Evolutionary conservation across 192 early-diverging fungal genomes (phyloP), one percentile per base, ranked within the genome.

Genomic region (Lunasporangiospora selenospora): DNA sequence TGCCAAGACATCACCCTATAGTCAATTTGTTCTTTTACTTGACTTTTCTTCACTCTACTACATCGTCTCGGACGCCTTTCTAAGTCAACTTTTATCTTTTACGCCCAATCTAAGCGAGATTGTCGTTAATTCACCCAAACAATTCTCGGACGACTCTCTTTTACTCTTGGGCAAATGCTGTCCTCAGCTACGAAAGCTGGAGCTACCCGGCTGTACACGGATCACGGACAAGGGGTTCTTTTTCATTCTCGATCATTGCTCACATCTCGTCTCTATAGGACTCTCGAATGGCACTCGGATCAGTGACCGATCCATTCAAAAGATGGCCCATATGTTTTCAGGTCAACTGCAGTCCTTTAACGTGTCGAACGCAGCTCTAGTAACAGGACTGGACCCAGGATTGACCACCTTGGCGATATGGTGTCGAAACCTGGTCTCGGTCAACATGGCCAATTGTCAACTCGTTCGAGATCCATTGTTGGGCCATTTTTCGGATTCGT

Each of bases 11-110:
- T n/a, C n/a, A n/a, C n/a, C 23, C 18, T 77, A 77, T 8, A 55
- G 67, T 23, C 2, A 7, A 0, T 24, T 64, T 7, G 55, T 77
- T 42, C 53, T 52, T 6, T 38, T 27, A 2, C 56, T 77, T 4
- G 52, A 77, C 55, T 77, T 77, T 33, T 63, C 65, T 0, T 18
- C 52, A 11, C 53, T 77, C 6, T 58, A 77, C 51, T 71, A 77
- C 45, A 71, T 77, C 26, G 29, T 77, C 58, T 70, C 65, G 9
- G 76, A 77, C 44, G 18, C 21, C 4, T 60, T 77, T 49, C 36
- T 77, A 6, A 46, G 39, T 6, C 49, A 57, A 15, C 50, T 77
- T 9, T 39, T 69, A 9, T 54, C 59, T 3, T 56, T 41, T 13
- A 59, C 55, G 0, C 76, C 67, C 0, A 13, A 11, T 11, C 56